phyloP scores from a whole-genome alignment of 306 rosid genomes.

The Phaseolus lunatus region DNA sequence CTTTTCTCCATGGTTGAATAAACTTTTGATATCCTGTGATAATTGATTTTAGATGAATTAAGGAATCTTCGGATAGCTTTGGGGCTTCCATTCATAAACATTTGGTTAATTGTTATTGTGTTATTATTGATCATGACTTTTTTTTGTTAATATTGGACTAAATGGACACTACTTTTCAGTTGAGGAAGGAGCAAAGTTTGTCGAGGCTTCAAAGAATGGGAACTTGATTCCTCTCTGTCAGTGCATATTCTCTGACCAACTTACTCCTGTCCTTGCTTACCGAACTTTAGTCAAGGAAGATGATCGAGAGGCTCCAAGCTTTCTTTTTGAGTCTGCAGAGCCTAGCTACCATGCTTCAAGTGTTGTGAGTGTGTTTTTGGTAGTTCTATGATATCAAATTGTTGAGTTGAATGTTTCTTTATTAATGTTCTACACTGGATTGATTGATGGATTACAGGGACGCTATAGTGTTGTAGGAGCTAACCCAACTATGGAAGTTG shows the following conservation, averaged over 20 bases:
- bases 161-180: slow-evolving; percentile 40
- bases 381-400: slow-evolving; percentile 28
- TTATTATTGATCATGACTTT: not conserved
- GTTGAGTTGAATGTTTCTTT: not conserved
- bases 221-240: slow-evolving; percentile 70
- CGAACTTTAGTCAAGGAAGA: slow-evolving; percentile 74
- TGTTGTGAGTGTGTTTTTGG: slow-evolving; percentile 45
- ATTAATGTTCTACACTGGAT: slow-evolving; percentile 30
- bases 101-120: slow-evolving; percentile 8
- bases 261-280: slow-evolving; percentile 85
- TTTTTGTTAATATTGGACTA: not conserved
- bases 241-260: slow-evolving; percentile 82
- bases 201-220: slow-evolving; percentile 64
- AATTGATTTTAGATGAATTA: not conserved
- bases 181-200: slow-evolving; percentile 53
- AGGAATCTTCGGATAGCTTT: not conserved
- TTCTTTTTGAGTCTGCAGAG: slow-evolving; percentile 86
- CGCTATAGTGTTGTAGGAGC: slow-evolving; percentile 85
- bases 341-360: slow-evolving; percentile 46
- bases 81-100: not conserved
- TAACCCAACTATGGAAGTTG: slow-evolving; percentile 78
- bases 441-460: slow-evolving; percentile 63
- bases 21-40: not conserved
- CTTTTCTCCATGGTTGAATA: not conserved
- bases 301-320: slow-evolving; percentile 84